Evolutionary conservation across 176 grass and related monocot species (phyloP).

Genomic region (Oryza coarctata): DNA sequence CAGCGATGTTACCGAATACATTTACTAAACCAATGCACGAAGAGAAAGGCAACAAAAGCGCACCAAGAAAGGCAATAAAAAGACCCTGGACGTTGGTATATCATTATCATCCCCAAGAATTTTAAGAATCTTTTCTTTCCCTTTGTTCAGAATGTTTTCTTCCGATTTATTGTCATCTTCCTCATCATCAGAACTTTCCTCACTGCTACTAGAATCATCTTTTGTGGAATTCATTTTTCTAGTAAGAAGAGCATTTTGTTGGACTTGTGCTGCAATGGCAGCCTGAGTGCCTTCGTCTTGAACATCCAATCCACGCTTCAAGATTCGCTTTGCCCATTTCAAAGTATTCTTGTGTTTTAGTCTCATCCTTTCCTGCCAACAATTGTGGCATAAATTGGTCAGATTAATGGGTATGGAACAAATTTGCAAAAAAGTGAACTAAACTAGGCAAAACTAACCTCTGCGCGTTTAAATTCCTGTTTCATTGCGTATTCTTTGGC

Average conservation of each 20-base stretch:
- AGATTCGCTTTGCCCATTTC: slow-evolving; percentile 80
- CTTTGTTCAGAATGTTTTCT: slow-evolving; percentile 65
- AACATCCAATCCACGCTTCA: slow-evolving; percentile 70
- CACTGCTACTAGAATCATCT: slow-evolving; percentile 63
- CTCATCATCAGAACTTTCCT: slow-evolving; percentile 69
- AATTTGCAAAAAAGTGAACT: slow-evolving; percentile 7
- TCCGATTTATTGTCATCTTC: slow-evolving; percentile 45
- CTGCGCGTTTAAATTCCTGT: slow-evolving; percentile 85
- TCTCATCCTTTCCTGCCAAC: slow-evolving; percentile 78
- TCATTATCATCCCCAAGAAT: slow-evolving; percentile 61
- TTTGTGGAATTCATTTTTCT: slow-evolving; percentile 91
- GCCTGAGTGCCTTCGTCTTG: slow-evolving; percentile 92
- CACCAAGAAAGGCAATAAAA: slow-evolving; percentile 96
- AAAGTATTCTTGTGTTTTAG: slow-evolving; percentile 93
- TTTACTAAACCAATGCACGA: slow-evolving; percentile 22
- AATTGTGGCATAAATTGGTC: slow-evolving; percentile 18
- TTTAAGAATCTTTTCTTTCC: slow-evolving; percentile 71
- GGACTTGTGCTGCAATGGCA: slow-evolving; percentile 79
- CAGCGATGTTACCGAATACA: slow-evolving; percentile 1
- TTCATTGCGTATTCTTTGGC: slow-evolving; percentile 72
- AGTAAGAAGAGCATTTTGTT: slow-evolving; percentile 72
- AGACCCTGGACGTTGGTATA: slow-evolving; percentile 64
- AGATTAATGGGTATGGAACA: not conserved
- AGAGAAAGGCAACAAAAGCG: not conserved
- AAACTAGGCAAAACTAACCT: slow-evolving; percentile 44